These are phyloP conservation scores for Trichosporon asahii DNA, from an alignment of 1,284 basidiomycete genomes.

Conservation along the genomic window DNA sequence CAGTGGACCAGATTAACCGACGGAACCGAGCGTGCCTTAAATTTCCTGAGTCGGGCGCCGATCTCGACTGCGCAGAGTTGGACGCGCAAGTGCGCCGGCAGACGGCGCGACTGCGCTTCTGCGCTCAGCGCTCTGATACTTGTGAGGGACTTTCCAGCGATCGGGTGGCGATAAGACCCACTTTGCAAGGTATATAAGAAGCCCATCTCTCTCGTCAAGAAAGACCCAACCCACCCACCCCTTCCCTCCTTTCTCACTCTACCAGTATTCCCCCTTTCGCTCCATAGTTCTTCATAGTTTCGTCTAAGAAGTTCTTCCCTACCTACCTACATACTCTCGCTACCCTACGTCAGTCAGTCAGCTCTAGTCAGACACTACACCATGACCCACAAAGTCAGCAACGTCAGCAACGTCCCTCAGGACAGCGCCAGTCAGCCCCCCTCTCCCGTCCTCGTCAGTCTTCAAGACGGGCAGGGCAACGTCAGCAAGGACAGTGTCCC, in stretches of 20 bases:
- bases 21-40: no score
- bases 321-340: neutral
- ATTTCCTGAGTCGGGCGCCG: no score
- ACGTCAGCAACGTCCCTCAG: neutral
- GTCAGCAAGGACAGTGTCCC: neutral
- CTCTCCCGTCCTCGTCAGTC: neutral
- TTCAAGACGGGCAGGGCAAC: neutral
- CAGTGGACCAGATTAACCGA: no score
- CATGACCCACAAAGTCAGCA: neutral
- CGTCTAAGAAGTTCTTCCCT: neutral
- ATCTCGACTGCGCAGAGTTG: no score
- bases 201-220: neutral
- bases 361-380: neutral
- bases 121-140: no score
- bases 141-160: no score
- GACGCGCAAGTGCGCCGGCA: no score
- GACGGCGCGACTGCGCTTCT: no score
- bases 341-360: neutral
- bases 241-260: neutral
- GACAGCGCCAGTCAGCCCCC: neutral
- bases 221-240: neutral
- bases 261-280: no score
- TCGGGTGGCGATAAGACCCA: neutral
- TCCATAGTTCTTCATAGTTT: neutral
- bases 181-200: neutral